These are phyloP conservation scores for Cetradonia linearis DNA, from an alignment of 495 filamentous ascomycete species.

Conservation along the genomic window DNA sequence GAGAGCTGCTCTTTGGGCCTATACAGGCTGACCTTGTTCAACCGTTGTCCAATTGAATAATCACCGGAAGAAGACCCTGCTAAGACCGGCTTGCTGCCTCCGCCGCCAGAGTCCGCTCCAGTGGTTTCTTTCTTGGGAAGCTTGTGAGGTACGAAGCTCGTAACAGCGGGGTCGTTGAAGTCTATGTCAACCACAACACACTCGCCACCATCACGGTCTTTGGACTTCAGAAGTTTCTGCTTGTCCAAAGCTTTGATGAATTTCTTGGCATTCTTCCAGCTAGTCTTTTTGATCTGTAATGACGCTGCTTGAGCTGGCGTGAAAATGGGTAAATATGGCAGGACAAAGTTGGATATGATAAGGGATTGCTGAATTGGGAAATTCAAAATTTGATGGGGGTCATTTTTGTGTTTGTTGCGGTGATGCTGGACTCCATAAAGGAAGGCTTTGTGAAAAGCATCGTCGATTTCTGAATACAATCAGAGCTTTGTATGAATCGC, in stretches of 20 bases:
- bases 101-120: slow-evolving; percentile 29
- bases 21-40: slow-evolving; percentile 46
- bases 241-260: slow-evolving; percentile 66
- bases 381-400: slow-evolving; percentile 43
- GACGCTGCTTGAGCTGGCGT: slow-evolving; percentile 44
- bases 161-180: slow-evolving; percentile 46
- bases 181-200: slow-evolving; percentile 58
- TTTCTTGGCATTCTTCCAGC: slow-evolving; percentile 64
- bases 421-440: slow-evolving; percentile 50
- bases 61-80: slow-evolving; percentile 28
- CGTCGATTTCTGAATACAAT: slow-evolving; percentile 50
- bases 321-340: slow-evolving; percentile 56
- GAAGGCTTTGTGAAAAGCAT: slow-evolving; percentile 57
- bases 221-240: slow-evolving; percentile 49
- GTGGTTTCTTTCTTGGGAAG: slow-evolving; percentile 46
- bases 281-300: slow-evolving; percentile 64
- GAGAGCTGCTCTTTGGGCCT: slow-evolving; percentile 46
- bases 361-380: slow-evolving; percentile 57
- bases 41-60: slow-evolving; percentile 48
- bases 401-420: slow-evolving; percentile 41
- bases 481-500: background rate
- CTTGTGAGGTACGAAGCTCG: slow-evolving; percentile 52
- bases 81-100: slow-evolving; percentile 37
- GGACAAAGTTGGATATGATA: slow-evolving; percentile 54
- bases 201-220: slow-evolving; percentile 57